Conservation (phyloP, 2,329 filamentous ascomycete genomes). For the Bimuria novae-zelandiae region DNA sequence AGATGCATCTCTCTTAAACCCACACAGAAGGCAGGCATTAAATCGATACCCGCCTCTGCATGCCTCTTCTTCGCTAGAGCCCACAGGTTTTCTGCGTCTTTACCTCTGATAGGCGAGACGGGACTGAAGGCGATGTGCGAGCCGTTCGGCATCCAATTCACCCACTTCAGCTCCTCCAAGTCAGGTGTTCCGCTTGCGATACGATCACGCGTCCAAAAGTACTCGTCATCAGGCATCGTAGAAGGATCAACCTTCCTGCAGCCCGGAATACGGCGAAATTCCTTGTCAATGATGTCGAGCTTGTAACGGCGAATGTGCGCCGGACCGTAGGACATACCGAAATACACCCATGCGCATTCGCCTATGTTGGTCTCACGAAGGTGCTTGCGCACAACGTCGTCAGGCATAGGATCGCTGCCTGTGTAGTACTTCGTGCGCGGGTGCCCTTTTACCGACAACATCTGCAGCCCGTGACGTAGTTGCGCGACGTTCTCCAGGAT, state of each 20-base stretch:
- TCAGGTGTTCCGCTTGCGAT: slow-evolving; percentile 26
- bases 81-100: slow-evolving; percentile 49
- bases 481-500: slow-evolving; percentile 30
- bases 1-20: slow-evolving; percentile 50
- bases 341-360: slow-evolving; percentile 26
- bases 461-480: slow-evolving; percentile 25
- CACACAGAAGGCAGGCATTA: slow-evolving; percentile 33
- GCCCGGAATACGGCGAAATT: slow-evolving; percentile 22
- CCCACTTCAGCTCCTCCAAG: slow-evolving; percentile 46
- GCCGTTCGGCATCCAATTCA: slow-evolving; percentile 51
- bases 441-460: slow-evolving; percentile 21
- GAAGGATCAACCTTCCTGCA: slow-evolving; percentile 19
- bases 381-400: slow-evolving; percentile 14
- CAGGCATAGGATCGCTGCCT: slow-evolving; percentile 19
- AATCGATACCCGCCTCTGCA: slow-evolving; percentile 25
- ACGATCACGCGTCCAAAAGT: slow-evolving; percentile 25
- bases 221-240: slow-evolving; percentile 23
- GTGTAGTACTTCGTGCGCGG: slow-evolving; percentile 20
- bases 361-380: slow-evolving; percentile 19
- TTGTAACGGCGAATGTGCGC: slow-evolving; percentile 21
- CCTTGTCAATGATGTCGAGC: slow-evolving; percentile 21
- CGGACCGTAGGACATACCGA: slow-evolving; percentile 27
- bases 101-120: slow-evolving; percentile 51
- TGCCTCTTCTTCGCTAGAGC: slow-evolving; percentile 29
- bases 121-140: slow-evolving; percentile 52